Evolutionary conservation across 441 rosid genomes (phyloP), one percentile per base, ranked within the genome.

Genomic region (Erysimum pusillum): DNA sequence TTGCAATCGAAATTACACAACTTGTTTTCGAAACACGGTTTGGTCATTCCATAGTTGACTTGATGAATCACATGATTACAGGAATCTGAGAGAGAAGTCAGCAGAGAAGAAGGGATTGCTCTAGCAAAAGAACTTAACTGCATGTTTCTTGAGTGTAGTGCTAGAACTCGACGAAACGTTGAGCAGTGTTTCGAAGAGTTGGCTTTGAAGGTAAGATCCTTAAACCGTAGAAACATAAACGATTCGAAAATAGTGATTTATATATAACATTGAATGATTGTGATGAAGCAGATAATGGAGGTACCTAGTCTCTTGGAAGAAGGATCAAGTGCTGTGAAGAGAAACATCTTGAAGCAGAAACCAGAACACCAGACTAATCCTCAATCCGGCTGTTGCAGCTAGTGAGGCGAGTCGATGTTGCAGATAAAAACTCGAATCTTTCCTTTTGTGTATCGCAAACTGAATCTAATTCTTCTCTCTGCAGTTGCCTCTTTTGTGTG

Each of bases 221-320:
- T 15, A 5, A 42, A 7, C 4, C 13, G 20, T 18, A 9, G 52
- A 51, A 63, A 36, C 39, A 35, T 2, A 2, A 5, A 2, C 25
- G 15, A 41, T 15, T 38, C 7, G 0, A 44, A 36, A 56, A 48
- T n/a, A 56, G 7, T n/a, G 13, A 10, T 38, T 18, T 17, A 4
- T 48, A 3, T 12, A 39, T 64, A 58, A 65, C 62, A 91, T 82
- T 77, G 85, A 67, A 86, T 58, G 41, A 7, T 18, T 58, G 48
- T 41, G 68, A 44, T 67, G 60, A 36, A 73, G 68, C 80, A 93
- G 98, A 93, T 96, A 82, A 89, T 93, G 97, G 96, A 93, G 64
- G 75, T 84, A 77, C 99, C 99, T n/a, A 88, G 92, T 81, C 97
- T 96, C 65, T 62, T 89, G 85, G 88, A 89, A 84, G 96, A 93